Conservation (phyloP, 2,329 filamentous ascomycete genomes). For the Talaromyces sp. region DNA sequence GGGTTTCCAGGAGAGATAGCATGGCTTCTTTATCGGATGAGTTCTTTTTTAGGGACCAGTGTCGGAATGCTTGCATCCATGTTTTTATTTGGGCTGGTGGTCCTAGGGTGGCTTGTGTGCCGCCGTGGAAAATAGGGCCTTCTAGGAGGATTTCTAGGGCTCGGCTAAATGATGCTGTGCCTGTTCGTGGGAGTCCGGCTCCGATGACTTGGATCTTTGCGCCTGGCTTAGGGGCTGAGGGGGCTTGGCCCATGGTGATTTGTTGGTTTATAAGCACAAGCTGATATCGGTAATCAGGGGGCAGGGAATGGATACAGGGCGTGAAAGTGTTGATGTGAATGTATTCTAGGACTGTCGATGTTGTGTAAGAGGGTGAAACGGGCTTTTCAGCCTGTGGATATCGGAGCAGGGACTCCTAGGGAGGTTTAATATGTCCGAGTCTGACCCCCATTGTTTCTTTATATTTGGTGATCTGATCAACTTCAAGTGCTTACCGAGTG, state of each 20-base stretch:
- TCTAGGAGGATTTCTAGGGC: constrained; percentile 53
- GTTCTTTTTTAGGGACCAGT: constrained; percentile 11
- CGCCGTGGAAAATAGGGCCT: constrained; percentile 55
- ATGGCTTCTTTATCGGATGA: constrained; percentile 6
- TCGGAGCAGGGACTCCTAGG: too few species aligned
- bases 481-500: too few species aligned
- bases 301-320: too few species aligned
- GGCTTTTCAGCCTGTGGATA: not conserved
- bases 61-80: constrained; percentile 26
- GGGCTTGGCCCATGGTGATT: constrained; percentile 21
- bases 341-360: too few species aligned
- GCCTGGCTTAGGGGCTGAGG: constrained; percentile 20
- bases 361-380: too few species aligned
- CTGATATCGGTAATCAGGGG: too few species aligned
- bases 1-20: constrained; percentile 13
- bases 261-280: too few species aligned
- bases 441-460: too few species aligned
- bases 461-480: too few species aligned
- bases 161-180: constrained; percentile 54
- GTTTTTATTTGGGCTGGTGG: constrained; percentile 24
- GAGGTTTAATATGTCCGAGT: too few species aligned
- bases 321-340: too few species aligned
- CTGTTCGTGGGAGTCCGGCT: constrained; percentile 47
- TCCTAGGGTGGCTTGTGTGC: constrained; percentile 40
- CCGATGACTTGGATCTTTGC: constrained; percentile 30